A percentile compares a stretch with the other conserved stretches of the same genome.
Conservation (phyloP, 257 asterid genomes). For the Jaltomata sinuosa region DNA sequence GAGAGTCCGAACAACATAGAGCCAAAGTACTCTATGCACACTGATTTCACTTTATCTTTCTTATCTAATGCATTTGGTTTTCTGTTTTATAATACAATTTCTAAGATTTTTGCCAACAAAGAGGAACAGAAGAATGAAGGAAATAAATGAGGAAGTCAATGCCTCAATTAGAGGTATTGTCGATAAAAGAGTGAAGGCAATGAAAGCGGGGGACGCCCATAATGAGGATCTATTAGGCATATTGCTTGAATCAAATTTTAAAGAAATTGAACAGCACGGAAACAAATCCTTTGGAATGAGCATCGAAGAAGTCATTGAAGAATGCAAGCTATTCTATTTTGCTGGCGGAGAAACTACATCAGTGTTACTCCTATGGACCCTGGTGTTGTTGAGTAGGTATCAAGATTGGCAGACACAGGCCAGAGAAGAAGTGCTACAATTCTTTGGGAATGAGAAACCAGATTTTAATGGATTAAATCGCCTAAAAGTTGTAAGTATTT, state of each 20-base stretch:
- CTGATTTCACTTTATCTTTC: background rate
- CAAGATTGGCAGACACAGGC: constrained; percentile 28
- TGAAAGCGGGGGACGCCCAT: background rate
- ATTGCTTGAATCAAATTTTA: background rate
- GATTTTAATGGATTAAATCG: background rate
- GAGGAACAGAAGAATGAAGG: background rate
- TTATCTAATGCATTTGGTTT: background rate
- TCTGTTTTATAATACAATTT: background rate
- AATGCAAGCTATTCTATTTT: constrained; percentile 44
- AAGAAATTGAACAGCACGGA: background rate
- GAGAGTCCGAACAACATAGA: background rate
- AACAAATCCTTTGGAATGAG: background rate
- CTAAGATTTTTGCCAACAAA: background rate
- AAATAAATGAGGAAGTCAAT: background rate
- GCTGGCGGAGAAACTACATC: constrained; percentile 59
- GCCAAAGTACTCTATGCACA: background rate
- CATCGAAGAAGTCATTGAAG: constrained; percentile 26
- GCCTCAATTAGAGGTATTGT: background rate
- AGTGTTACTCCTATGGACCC: constrained; percentile 42
- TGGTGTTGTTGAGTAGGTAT: constrained; percentile 22
- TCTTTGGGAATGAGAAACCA: background rate
- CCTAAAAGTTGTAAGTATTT: background rate
- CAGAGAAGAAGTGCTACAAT: background rate
- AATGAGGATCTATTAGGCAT: background rate
- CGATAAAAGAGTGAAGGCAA: background rate